Conservation (phyloP, 768 basidiomycete species). For the Mycena maculata region DNA sequence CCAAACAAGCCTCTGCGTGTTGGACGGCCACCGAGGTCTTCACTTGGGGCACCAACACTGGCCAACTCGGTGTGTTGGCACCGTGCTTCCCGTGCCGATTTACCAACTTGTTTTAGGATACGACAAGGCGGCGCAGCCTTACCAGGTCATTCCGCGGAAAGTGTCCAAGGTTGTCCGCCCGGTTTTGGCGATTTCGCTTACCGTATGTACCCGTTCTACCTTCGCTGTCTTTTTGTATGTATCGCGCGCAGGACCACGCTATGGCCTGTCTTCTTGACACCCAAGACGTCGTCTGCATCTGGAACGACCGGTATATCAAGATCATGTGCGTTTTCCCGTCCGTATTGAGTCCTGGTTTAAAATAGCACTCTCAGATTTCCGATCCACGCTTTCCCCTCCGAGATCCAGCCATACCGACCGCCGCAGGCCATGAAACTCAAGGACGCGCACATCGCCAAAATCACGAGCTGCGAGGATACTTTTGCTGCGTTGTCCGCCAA, state of each 20-base stretch:
- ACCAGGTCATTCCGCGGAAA: slow-evolving; percentile 82
- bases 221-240: not conserved
- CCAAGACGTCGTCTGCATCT: slow-evolving; percentile 86
- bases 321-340: slow-evolving; percentile 64
- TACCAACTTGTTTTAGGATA: slow-evolving; percentile 66
- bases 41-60: slow-evolving; percentile 95
- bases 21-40: slow-evolving; percentile 82
- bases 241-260: slow-evolving; percentile 71
- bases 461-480: slow-evolving; percentile 80
- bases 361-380: slow-evolving; percentile 68
- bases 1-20: slow-evolving; percentile 87
- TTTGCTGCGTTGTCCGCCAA: slow-evolving; percentile 87
- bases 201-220: slow-evolving; percentile 57
- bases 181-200: slow-evolving; percentile 79
- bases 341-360: not conserved
- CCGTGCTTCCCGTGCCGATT: not conserved
- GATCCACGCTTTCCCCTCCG: slow-evolving; percentile 77
- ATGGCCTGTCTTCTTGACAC: slow-evolving; percentile 85
- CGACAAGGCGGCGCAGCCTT: slow-evolving; percentile 76
- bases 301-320: slow-evolving; percentile 80
- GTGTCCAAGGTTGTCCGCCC: slow-evolving; percentile 82
- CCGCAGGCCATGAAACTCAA: slow-evolving; percentile 70
- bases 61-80: slow-evolving; percentile 75
- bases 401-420: slow-evolving; percentile 83
- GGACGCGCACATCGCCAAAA: slow-evolving; percentile 79